These are phyloP conservation scores for fission yeast (Schizosaccharomyces pombe) DNA, from an alignment of 805 yeast species.

Conservation along the genomic window DNA sequence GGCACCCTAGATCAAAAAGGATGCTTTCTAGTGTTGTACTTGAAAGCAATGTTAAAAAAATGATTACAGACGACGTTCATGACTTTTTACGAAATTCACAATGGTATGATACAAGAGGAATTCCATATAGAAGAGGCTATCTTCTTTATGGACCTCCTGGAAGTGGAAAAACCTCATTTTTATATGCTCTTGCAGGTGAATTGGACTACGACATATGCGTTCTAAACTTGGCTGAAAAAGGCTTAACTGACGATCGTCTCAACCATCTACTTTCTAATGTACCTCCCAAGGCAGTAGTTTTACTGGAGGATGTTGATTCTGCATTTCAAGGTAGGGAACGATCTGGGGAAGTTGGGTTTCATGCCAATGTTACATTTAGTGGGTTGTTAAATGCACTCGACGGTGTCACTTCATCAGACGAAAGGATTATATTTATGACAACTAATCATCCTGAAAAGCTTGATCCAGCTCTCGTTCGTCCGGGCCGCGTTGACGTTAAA, in stretches of 20 bases:
- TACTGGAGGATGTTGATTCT: constrained; percentile 86
- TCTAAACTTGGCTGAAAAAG: constrained; percentile 68
- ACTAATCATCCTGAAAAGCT: constrained; percentile 88
- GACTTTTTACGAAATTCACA: constrained; percentile 60
- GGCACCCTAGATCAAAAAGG: constrained; percentile 78
- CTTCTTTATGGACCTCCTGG: constrained; percentile 94
- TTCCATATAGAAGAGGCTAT: constrained; percentile 89
- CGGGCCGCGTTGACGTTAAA: constrained; percentile 81
- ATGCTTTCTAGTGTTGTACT: constrained; percentile 64
- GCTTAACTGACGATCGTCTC: constrained; percentile 78
- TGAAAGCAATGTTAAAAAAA: constrained; percentile 49
- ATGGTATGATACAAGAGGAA: constrained; percentile 93
- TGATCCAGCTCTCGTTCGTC: constrained; percentile 82
- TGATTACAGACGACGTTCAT: constrained; percentile 42
- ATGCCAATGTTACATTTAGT: constrained; percentile 72
- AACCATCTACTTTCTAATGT: constrained; percentile 91
- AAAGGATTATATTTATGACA: constrained; percentile 90
- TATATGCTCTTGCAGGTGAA: constrained; percentile 91
- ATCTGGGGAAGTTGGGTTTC: constrained; percentile 45
- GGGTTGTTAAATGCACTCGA: constrained; percentile 84
- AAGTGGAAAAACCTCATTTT: constrained; percentile 83
- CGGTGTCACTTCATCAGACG: constrained; percentile 95
- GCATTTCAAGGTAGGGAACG: constrained; percentile 74
- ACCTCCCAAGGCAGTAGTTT: constrained; percentile 64
- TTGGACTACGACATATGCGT: constrained; percentile 88